These are phyloP conservation scores for Panicum hallii DNA, from an alignment of 202 grass and related monocot genomes.

Conservation along the genomic window DNA sequence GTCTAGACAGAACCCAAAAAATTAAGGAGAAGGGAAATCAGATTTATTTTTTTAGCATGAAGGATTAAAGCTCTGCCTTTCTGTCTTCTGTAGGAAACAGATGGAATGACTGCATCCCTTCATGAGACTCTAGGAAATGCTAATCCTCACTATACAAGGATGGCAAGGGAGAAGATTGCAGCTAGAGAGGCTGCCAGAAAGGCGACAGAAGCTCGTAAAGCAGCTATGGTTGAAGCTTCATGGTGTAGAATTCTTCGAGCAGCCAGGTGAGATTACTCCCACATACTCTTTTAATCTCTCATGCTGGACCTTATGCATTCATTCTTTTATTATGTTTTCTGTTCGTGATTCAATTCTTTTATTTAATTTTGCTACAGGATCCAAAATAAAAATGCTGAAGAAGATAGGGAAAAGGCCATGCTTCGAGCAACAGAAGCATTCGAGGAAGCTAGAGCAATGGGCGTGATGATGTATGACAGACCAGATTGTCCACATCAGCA, in stretches of 20 bases:
- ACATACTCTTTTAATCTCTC: slow-evolving; percentile 2
- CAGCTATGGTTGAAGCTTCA: slow-evolving; percentile 91
- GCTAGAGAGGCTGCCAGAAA: slow-evolving; percentile 76
- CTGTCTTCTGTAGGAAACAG: slow-evolving; percentile 61
- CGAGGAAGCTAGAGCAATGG: slow-evolving; percentile 76
- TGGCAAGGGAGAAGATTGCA: slow-evolving; percentile 94
- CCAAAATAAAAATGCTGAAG: slow-evolving; percentile 65
- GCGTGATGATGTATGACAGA: slow-evolving; percentile 97
- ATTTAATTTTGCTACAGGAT: slow-evolving; percentile 59
- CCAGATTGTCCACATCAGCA: slow-evolving; percentile 66
- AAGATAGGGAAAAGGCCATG: slow-evolving; percentile 64
- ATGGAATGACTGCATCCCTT: slow-evolving; percentile 84
- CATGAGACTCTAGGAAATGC: slow-evolving; percentile 78
- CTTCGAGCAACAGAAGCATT: slow-evolving; percentile 71
- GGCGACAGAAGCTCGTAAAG: slow-evolving; percentile 86
- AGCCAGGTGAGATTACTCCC: slow-evolving; percentile 69
- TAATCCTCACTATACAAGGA: slow-evolving; percentile 88
- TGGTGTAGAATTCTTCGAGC: slow-evolving; percentile 96
- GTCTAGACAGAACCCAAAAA: not conserved
- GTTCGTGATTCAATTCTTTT: slow-evolving; percentile 26
- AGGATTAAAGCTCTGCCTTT: slow-evolving; percentile 29
- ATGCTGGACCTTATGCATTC: not conserved
- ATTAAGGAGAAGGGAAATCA: not conserved
- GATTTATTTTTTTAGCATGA: slow-evolving; percentile 7
- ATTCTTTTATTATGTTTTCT: slow-evolving; percentile 23